Conservation (phyloP, 2,329 filamentous ascomycete species). For the Elsinoe perseae region DNA sequence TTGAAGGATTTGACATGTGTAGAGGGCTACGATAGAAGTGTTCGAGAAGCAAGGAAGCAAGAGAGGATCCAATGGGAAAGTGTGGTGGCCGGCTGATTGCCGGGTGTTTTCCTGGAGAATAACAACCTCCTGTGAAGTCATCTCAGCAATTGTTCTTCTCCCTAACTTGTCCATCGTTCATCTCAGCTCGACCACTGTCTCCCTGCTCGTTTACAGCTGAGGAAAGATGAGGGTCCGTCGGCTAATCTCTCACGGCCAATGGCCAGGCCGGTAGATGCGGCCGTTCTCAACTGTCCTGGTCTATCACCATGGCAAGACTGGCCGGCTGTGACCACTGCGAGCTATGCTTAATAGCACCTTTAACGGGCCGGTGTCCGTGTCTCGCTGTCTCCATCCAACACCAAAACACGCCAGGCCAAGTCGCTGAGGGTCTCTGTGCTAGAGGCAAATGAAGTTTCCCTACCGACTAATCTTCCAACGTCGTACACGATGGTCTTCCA, state of each 20-base stretch:
- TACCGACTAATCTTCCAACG: conserved; percentile 8
- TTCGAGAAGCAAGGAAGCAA: neutral
- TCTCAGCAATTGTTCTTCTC: neutral
- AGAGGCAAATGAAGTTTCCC: conserved; percentile 5
- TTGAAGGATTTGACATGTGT: neutral
- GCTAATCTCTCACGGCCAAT: neutral
- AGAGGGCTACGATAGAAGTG: neutral
- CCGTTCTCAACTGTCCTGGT: neutral
- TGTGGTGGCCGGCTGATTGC: neutral
- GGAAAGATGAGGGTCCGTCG: neutral
- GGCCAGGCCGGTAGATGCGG: neutral
- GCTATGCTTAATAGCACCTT: conserved; percentile 6
- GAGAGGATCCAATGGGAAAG: neutral
- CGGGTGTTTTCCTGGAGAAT: neutral
- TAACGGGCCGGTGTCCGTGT: conserved; percentile 9
- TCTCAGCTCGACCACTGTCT: neutral
- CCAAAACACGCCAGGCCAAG: neutral
- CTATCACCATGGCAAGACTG: conserved; percentile 8
- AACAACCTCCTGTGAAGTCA: conserved; percentile 1
- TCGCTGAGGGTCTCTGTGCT: neutral
- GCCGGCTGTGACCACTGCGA: neutral
- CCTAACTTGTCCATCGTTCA: neutral
- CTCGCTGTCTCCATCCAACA: conserved; percentile 2
- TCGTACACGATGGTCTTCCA: neutral
- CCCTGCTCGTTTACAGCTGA: neutral